Conservation (phyloP, 768 basidiomycete species). For the Mycena olivaceomarginata region DNA sequence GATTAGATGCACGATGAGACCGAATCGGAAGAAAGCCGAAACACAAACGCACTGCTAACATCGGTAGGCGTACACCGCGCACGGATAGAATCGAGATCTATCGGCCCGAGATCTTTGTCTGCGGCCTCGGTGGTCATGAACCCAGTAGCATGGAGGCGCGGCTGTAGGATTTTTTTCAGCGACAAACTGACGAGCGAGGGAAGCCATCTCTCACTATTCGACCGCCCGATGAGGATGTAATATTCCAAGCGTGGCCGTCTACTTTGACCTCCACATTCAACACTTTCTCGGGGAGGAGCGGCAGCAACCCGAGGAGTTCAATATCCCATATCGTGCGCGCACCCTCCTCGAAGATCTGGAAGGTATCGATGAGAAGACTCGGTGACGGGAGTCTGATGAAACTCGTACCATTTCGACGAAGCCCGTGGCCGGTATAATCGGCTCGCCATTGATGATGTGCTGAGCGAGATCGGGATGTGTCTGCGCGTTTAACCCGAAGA, state of each 20-base stretch:
- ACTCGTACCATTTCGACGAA: slow-evolving; percentile 56
- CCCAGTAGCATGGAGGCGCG: slow-evolving; percentile 43
- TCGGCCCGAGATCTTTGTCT: slow-evolving; percentile 24
- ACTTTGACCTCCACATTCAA: slow-evolving; percentile 44
- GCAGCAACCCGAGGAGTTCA: slow-evolving; percentile 49
- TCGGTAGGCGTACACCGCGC: slow-evolving; percentile 32
- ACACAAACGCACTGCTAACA: slow-evolving; percentile 1
- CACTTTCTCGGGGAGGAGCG: slow-evolving; percentile 48
- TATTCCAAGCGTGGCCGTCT: slow-evolving; percentile 40
- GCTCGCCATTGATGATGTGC: slow-evolving; percentile 62
- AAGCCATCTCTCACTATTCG: slow-evolving; percentile 20
- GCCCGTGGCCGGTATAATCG: slow-evolving; percentile 65
- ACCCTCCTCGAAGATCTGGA: slow-evolving; percentile 43
- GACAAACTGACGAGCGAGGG: background rate
- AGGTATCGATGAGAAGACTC: slow-evolving; percentile 40
- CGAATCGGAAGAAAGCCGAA: background rate
- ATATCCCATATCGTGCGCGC: slow-evolving; percentile 46
- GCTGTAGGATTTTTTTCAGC: slow-evolving; percentile 1
- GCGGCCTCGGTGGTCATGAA: slow-evolving; percentile 34
- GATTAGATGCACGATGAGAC: background rate
- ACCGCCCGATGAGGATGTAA: slow-evolving; percentile 26
- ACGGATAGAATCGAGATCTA: slow-evolving; percentile 29
- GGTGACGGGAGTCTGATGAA: slow-evolving; percentile 27
- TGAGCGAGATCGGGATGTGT: slow-evolving; percentile 61
- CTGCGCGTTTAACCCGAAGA: slow-evolving; percentile 57